Percentiles rank a stretch among this genome's conserved stretches.
These are phyloP conservation scores for Babesia bigemina DNA, from an alignment of 169 alveolate species.

Conservation along the genomic window DNA sequence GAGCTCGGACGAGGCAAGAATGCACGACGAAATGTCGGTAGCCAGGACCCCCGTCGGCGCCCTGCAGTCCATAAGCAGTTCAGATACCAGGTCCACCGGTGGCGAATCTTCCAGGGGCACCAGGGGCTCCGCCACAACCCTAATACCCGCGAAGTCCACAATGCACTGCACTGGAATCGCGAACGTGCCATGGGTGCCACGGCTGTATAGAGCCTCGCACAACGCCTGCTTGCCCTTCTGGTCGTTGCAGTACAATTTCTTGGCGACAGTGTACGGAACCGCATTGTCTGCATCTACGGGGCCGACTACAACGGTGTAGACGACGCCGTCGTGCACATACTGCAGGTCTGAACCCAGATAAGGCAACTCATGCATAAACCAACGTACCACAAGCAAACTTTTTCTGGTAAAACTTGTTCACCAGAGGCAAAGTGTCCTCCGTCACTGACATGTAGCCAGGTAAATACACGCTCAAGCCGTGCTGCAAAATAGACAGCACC, in stretches of 20 bases:
- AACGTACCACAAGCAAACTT: constrained; percentile 59
- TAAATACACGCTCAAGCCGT: constrained; percentile 25
- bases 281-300: neutral
- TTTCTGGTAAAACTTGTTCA: constrained; percentile 36
- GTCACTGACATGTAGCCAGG: constrained; percentile 34
- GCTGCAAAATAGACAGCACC: constrained; percentile 24
- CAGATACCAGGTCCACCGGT: constrained; percentile 40
- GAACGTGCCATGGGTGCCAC: constrained; percentile 58
- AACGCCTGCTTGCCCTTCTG: constrained; percentile 75
- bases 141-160: constrained; percentile 74
- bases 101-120: constrained; percentile 52
- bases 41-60: constrained; percentile 9
- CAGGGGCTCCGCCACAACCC: constrained; percentile 77
- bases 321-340: constrained; percentile 59
- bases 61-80: constrained; percentile 15
- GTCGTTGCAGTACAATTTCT: constrained; percentile 77
- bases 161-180: constrained; percentile 73
- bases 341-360: constrained; percentile 40
- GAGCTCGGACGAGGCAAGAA: constrained; percentile 48
- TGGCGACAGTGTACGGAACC: constrained; percentile 62
- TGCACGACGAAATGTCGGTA: constrained; percentile 48
- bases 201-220: constrained; percentile 72
- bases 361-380: no score
- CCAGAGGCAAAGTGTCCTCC: constrained; percentile 7
- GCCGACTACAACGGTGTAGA: constrained; percentile 57